phyloP scores from a whole-genome alignment of 176 grass and related monocot genomes.

The Oryza glaberrima region DNA sequence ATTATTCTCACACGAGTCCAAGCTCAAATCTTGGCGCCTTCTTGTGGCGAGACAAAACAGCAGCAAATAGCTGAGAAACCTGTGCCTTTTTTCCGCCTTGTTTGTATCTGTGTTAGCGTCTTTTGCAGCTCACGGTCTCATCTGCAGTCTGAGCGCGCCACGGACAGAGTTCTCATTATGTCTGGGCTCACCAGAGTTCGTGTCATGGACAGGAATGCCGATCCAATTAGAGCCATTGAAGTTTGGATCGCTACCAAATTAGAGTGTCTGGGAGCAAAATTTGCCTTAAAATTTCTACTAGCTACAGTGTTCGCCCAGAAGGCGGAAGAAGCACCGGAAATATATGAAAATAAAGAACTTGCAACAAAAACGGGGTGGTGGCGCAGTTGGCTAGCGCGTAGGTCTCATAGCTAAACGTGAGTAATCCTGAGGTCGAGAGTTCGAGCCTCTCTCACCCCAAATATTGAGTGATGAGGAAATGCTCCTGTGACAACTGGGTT shows the following conservation, averaged over 20 bases:
- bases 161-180: too few species aligned
- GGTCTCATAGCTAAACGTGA: constrained; percentile 56
- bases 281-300: too few species aligned
- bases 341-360: neutral
- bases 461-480: constrained; percentile 4
- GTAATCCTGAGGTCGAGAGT: constrained; percentile 61
- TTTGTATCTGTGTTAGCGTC: neutral
- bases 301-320: too few species aligned
- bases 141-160: too few species aligned
- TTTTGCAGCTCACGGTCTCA: neutral
- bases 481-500: constrained; percentile 9
- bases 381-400: constrained; percentile 82
- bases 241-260: too few species aligned
- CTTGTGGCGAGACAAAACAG: constrained; percentile 1
- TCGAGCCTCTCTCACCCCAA: constrained; percentile 62
- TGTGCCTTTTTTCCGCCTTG: neutral
- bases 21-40: neutral
- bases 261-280: too few species aligned
- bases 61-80: constrained; percentile 49
- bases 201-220: too few species aligned
- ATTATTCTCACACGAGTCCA: constrained; percentile 32
- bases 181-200: too few species aligned
- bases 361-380: constrained; percentile 40
- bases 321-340: too few species aligned
- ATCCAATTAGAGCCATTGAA: too few species aligned